phyloP scores from a whole-genome alignment of 2,329 filamentous ascomycete species.

The Colletotrichum horii region DNA sequence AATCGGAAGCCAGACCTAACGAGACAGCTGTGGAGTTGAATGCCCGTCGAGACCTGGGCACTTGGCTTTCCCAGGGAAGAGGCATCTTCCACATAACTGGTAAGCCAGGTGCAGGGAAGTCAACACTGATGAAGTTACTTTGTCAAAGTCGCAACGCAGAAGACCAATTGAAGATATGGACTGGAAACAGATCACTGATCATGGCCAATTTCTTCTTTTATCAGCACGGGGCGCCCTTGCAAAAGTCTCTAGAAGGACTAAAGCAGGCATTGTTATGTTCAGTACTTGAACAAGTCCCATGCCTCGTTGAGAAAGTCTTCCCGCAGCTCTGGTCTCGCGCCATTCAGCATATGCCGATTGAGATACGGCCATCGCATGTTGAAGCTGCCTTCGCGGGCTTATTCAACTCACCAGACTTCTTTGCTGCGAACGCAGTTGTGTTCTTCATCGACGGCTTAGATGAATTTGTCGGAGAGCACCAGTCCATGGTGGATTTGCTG shows the following conservation, averaged over 20 bases:
- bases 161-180: neutral
- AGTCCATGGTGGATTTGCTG: neutral
- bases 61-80: neutral
- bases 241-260: neutral
- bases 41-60: neutral
- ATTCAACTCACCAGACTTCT: neutral
- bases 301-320: neutral
- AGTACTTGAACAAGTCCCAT: neutral
- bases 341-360: neutral
- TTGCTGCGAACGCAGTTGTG: neutral
- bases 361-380: neutral
- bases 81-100: neutral
- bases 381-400: neutral
- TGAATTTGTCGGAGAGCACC: neutral
- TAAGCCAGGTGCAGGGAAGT: conserved; percentile 4
- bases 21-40: neutral
- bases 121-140: conserved; percentile 1
- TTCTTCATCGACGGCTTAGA: conserved; percentile 4
- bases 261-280: neutral
- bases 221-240: neutral
- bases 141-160: neutral
- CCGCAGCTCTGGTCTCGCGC: neutral
- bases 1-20: neutral
- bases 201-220: conserved; percentile 2
- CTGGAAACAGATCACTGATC: neutral